Evolutionary conservation across 805 yeast genomes (phyloP).

Genomic region (Teunomyces gatunensis): DNA sequence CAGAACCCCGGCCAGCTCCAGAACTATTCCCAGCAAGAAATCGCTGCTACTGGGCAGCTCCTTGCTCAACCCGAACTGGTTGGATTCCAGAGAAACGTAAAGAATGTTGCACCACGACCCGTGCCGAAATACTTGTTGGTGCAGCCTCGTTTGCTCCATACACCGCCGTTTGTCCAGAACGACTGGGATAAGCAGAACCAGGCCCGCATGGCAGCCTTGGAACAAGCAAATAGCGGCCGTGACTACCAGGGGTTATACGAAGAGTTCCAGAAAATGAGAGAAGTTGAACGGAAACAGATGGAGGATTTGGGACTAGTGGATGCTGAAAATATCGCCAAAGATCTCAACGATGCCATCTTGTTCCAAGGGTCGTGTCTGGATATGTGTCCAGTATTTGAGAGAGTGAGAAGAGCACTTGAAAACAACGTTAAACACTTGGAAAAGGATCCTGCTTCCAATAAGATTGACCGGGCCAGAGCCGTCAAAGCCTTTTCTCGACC

Average conservation of each 20-base stretch:
- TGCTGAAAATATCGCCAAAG: slow-evolving; percentile 76
- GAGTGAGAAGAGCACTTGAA: slow-evolving; percentile 82
- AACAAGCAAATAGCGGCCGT: slow-evolving; percentile 37
- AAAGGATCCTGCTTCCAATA: slow-evolving; percentile 53
- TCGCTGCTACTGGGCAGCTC: slow-evolving; percentile 27
- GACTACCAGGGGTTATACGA: slow-evolving; percentile 76
- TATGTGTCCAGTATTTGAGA: slow-evolving; percentile 94
- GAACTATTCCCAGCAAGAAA: slow-evolving; percentile 18
- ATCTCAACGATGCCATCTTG: slow-evolving; percentile 80
- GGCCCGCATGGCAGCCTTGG: slow-evolving; percentile 52
- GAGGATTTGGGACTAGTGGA: slow-evolving; percentile 82
- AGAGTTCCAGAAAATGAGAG: slow-evolving; percentile 69
- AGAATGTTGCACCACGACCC: slow-evolving; percentile 19
- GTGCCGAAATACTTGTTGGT: slow-evolving; percentile 34
- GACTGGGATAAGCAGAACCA: slow-evolving; percentile 82
- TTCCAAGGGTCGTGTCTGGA: slow-evolving; percentile 87
- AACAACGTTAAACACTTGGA: slow-evolving; percentile 82
- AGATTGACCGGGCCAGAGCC: slow-evolving; percentile 59
- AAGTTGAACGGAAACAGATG: slow-evolving; percentile 72
- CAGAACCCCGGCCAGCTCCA: slow-evolving; percentile 14
- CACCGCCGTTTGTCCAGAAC: slow-evolving; percentile 35
- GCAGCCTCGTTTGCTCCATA: slow-evolving; percentile 34
- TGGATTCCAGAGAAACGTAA: slow-evolving; percentile 23
- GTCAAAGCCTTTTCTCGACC: slow-evolving; percentile 94
- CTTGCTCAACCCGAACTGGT: slow-evolving; percentile 26